Conservation (phyloP, 345 rosid genomes). For the Bruguiera sexangula region DNA sequence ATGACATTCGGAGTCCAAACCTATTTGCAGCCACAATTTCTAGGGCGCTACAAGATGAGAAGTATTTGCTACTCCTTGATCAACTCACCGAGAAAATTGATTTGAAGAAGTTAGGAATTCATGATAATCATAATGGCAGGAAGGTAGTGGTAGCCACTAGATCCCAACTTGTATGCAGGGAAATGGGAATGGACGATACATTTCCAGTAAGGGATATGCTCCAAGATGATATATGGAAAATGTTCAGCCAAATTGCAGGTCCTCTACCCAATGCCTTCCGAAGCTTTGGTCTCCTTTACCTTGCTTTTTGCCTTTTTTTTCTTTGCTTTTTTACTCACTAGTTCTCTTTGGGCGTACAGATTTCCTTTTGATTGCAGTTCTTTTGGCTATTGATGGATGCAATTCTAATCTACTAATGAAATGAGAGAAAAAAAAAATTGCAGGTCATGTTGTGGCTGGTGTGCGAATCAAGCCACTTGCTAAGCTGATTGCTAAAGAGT, state of each 20-base stretch:
- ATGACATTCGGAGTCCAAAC: neutral
- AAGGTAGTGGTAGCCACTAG: slow-evolving; percentile 21
- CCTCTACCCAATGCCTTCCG: no score
- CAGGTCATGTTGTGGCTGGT: neutral
- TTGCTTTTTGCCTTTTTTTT: no score
- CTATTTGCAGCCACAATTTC: neutral
- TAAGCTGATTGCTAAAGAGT: slow-evolving; percentile 7
- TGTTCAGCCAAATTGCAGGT: slow-evolving; percentile 12
- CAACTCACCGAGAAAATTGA: slow-evolving; percentile 10
- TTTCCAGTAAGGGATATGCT: slow-evolving; percentile 8
- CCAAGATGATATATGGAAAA: slow-evolving; percentile 1
- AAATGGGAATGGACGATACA: slow-evolving; percentile 4
- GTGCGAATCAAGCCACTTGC: neutral
- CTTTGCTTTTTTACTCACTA: no score
- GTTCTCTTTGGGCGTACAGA: no score
- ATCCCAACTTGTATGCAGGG: neutral
- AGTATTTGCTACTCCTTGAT: slow-evolving; percentile 15
- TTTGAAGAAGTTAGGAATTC: slow-evolving; percentile 6
- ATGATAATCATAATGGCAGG: slow-evolving; percentile 5
- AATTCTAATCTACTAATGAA: no score
- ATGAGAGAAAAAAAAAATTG: neutral
- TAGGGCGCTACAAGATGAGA: neutral
- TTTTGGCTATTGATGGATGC: no score
- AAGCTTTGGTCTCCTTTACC: no score
- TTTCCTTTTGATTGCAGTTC: no score